phyloP scores from a whole-genome alignment of 352 stramenopile genomes.

The Saprolegnia parasitica region DNA sequence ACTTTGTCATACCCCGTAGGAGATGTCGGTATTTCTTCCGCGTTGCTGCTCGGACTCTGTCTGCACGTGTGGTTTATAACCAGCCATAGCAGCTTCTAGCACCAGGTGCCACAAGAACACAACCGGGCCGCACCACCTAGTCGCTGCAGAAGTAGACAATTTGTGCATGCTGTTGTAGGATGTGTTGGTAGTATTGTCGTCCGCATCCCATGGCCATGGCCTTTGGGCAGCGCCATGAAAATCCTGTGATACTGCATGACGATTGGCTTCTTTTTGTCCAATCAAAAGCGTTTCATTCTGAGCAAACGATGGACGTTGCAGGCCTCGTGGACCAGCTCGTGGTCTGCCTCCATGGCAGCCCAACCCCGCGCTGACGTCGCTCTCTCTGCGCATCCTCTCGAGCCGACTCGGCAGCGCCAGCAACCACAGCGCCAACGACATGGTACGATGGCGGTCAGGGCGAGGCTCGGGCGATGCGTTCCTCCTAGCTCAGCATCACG shows the following conservation, averaged over 20 bases:
- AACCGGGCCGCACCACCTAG: too few species aligned
- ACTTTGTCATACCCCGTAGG: too few species aligned
- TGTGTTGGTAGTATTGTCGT: too few species aligned
- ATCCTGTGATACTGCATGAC: not conserved
- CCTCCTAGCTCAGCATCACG: constrained; percentile 17
- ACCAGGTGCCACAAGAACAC: too few species aligned
- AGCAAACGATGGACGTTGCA: constrained; percentile 23
- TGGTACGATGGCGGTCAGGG: not conserved
- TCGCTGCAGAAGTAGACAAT: too few species aligned
- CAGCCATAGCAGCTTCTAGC: too few species aligned
- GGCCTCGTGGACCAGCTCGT: constrained; percentile 20
- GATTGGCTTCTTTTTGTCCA: constrained; percentile 11
- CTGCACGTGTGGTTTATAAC: too few species aligned
- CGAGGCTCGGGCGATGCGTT: not conserved
- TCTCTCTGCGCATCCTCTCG: constrained; percentile 30
- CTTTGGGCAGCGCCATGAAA: not conserved
- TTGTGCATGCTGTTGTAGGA: too few species aligned
- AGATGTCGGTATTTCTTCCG: too few species aligned
- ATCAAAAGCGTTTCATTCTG: not conserved
- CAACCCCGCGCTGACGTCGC: constrained; percentile 10
- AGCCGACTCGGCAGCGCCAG: constrained; percentile 9
- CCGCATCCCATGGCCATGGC: too few species aligned
- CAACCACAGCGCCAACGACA: constrained; percentile 15
- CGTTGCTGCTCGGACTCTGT: too few species aligned
- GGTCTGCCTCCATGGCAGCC: constrained; percentile 11